Percentiles rank a stretch among this genome's conserved stretches.
These are phyloP conservation scores for Colletotrichum abscissum DNA, from an alignment of 2,329 filamentous ascomycete species.

Conservation along the genomic window DNA sequence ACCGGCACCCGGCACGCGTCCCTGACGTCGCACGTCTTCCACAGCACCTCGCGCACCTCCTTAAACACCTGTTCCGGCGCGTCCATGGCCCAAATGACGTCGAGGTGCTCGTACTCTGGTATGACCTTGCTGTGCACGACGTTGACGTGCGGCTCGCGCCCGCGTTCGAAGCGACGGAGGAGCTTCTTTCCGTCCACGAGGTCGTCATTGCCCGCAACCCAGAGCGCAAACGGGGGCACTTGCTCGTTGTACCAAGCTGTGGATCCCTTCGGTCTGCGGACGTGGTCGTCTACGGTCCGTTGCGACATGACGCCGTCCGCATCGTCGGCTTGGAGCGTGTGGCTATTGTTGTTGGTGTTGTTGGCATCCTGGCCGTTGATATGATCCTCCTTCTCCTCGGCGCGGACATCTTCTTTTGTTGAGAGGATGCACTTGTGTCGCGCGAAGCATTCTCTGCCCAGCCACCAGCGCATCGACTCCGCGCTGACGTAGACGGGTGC, in stretches of 20 bases:
- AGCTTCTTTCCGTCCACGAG: conserved; percentile 85
- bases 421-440: conserved; percentile 86
- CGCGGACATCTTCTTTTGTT: conserved; percentile 75
- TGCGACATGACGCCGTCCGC: conserved; percentile 40
- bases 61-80: conserved; percentile 83
- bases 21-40: conserved; percentile 75
- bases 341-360: conserved; percentile 42
- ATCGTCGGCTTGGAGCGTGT: conserved; percentile 46
- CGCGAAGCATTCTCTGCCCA: conserved; percentile 85
- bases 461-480: conserved; percentile 96
- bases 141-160: conserved; percentile 82
- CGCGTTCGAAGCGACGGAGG: conserved; percentile 78
- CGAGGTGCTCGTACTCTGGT: conserved; percentile 90
- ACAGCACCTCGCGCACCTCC: conserved; percentile 84
- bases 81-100: conserved; percentile 96
- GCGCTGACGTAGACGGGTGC: conserved; percentile 90
- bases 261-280: conserved; percentile 56
- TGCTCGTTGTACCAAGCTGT: conserved; percentile 85
- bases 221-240: conserved; percentile 86
- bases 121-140: conserved; percentile 87
- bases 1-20: conserved; percentile 71
- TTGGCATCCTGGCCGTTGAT: conserved; percentile 51
- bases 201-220: conserved; percentile 85
- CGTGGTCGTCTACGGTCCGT: conserved; percentile 45
- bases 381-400: conserved; percentile 72